Evolutionary conservation across 768 basidiomycete species (phyloP), one percentile per base, ranked within the genome.

Genomic region (Candolleomyces aberdarensis): DNA sequence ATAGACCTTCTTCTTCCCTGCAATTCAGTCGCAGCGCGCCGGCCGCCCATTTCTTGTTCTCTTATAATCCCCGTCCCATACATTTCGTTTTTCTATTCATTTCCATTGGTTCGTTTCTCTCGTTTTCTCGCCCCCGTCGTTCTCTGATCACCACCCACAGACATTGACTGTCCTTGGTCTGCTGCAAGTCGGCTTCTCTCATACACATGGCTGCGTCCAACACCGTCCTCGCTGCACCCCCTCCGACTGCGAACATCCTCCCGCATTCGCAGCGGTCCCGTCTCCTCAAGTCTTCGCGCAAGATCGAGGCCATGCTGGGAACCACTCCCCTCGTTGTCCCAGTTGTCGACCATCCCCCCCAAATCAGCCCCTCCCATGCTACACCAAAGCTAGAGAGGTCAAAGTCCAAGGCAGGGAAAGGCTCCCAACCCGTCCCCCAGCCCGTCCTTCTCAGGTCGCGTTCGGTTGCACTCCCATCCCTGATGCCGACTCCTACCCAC

Each of bases 231-330:
- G 57, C 67, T 43, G 31, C 66, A 19, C 71, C 71, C 19, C 83
- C 85, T 4, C 77, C 83, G 0, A 85, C 84, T 7, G 71, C 76
- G 26, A 85, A 85, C 71, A 73, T 71, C 6, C 78, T 84, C 36
- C 75, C 78, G n/a, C 68, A 69, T 0, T 65, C 76, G 9, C 78
- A 86, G 44, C 82, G 85, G 5, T 64, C 75, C 3, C 82, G 81
- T 47, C 79, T 87, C n/a, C 72, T 86, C 48, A 82, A 82, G 49
- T 82, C 85, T 0, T 81, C 83, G 10, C 77, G 79, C 62, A 88
- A 87, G 69, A 78, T 88, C 29, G 78, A 77, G 11, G 78, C 80
- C 15, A 67, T 88, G 3, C 72, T 87, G 4, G 86, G 87, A 1
- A 68, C 75, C 8, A 76, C 76, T 0, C 78, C 79, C 0, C 66